phyloP scores from a whole-genome alignment of 1,139 yeast genomes.

The Hyphopichia pseudoburtonii region DNA sequence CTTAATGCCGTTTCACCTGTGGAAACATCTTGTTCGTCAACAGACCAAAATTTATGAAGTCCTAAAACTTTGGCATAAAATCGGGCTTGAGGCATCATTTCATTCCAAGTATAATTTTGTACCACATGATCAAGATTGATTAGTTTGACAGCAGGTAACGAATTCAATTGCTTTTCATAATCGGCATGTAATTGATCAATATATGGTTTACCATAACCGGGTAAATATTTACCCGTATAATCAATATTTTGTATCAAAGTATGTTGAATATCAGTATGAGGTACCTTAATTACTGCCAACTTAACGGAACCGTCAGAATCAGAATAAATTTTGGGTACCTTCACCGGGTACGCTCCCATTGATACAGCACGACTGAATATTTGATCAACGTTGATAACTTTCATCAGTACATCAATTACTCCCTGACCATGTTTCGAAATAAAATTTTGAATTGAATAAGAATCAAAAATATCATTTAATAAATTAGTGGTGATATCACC shows the following conservation, averaged over 20 bases:
- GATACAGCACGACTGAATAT: slow-evolving; percentile 47
- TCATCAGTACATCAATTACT: slow-evolving; percentile 68
- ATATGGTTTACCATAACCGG: slow-evolving; percentile 45
- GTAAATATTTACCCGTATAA: slow-evolving; percentile 54
- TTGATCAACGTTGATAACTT: slow-evolving; percentile 49
- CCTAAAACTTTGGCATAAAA: slow-evolving; percentile 65
- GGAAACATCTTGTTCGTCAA: slow-evolving; percentile 70
- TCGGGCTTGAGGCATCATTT: slow-evolving; percentile 57
- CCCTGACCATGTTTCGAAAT: slow-evolving; percentile 71
- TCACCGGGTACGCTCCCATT: slow-evolving; percentile 55
- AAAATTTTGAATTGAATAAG: slow-evolving; percentile 33
- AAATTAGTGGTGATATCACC: not conserved
- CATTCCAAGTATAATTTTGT: slow-evolving; percentile 72
- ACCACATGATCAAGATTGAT: slow-evolving; percentile 71
- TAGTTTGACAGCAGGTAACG: slow-evolving; percentile 37
- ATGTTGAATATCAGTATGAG: slow-evolving; percentile 65
- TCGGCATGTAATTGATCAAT: not conserved
- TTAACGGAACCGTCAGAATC: slow-evolving; percentile 55
- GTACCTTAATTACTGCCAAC: slow-evolving; percentile 56
- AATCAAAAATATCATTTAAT: slow-evolving; percentile 3
- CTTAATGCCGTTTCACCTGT: slow-evolving; percentile 69
- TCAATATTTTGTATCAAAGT: slow-evolving; percentile 56
- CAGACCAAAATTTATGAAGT: slow-evolving; percentile 80
- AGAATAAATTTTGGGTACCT: slow-evolving; percentile 34
- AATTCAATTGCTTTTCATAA: slow-evolving; percentile 9